phyloP scores from a whole-genome alignment of 768 basidiomycete genomes.

The Amanita phalloides region DNA sequence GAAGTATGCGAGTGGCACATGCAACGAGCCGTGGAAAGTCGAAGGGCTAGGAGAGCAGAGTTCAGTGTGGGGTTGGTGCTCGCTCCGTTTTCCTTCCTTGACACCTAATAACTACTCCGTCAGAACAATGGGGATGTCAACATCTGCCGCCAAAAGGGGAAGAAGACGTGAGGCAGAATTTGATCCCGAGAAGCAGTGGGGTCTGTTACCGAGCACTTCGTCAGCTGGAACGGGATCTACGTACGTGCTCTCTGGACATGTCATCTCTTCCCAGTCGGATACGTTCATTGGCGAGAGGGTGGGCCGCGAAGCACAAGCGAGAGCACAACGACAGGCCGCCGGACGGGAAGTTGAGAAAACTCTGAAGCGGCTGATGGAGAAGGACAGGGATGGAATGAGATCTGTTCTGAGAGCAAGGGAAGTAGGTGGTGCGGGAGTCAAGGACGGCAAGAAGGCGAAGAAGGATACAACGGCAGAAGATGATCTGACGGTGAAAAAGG shows the following conservation, averaged over 20 bases:
- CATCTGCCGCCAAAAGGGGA: conserved; percentile 25
- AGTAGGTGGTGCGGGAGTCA: conserved; percentile 15
- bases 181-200: conserved; percentile 69
- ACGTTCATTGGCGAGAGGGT: conserved; percentile 59
- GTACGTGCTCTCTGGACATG: conserved; percentile 75
- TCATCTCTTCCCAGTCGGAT: conserved; percentile 32
- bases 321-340: conserved; percentile 50
- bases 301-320: conserved; percentile 74
- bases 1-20: conserved; percentile 92
- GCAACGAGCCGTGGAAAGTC: conserved; percentile 65
- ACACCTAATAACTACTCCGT: background rate
- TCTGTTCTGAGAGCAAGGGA: conserved; percentile 53
- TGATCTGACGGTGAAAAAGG: conserved; percentile 7
- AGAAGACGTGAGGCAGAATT: conserved; percentile 37
- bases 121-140: conserved; percentile 70
- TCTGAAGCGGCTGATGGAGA: conserved; percentile 47
- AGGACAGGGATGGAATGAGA: conserved; percentile 61
- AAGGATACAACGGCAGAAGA: conserved; percentile 10
- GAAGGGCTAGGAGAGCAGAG: conserved; percentile 72
- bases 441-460: conserved; percentile 11
- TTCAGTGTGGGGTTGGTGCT: conserved; percentile 67
- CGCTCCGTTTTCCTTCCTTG: background rate
- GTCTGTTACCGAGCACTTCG: conserved; percentile 47
- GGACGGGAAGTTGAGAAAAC: conserved; percentile 50
- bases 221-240: conserved; percentile 33